Percentiles rank a stretch among this genome's conserved stretches.
phyloP scores from a whole-genome alignment of 2,329 filamentous ascomycete species.

The Ascochyta clinopodiicola region DNA sequence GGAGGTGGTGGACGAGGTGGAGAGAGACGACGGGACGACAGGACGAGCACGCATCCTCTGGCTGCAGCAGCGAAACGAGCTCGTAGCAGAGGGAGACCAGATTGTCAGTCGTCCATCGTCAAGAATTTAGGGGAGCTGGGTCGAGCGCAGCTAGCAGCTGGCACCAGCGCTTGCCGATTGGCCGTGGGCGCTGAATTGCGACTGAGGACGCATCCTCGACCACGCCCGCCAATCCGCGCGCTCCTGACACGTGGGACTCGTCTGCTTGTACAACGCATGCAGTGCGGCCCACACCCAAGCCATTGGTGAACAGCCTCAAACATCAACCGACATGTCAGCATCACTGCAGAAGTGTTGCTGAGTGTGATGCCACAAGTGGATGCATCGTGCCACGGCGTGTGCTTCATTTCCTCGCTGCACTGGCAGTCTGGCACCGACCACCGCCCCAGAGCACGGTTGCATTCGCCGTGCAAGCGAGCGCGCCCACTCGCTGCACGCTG shows the following conservation, averaged over 20 bases:
- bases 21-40: constrained; percentile 12
- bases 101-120: constrained; percentile 21
- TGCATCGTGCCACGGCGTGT: constrained; percentile 18
- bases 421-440: constrained; percentile 16
- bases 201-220: background rate
- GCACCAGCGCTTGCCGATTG: constrained; percentile 25
- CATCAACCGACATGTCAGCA: too few relatives aligned
- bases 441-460: constrained; percentile 6
- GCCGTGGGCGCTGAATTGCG: constrained; percentile 6
- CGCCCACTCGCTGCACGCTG: constrained; percentile 1
- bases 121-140: constrained; percentile 31
- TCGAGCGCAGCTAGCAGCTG: constrained; percentile 2
- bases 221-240: constrained; percentile 5
- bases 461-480: background rate
- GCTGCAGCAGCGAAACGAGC: constrained; percentile 28
- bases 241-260: constrained; percentile 12
- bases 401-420: constrained; percentile 20
- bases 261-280: constrained; percentile 11
- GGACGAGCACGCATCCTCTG: constrained; percentile 40
- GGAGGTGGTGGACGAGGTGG: constrained; percentile 25
- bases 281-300: background rate
- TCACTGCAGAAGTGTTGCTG: background rate
- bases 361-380: background rate
- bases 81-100: constrained; percentile 21
- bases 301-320: background rate